phyloP scores from a whole-genome alignment of 306 rosid species.

The Lagenaria siceraria region DNA sequence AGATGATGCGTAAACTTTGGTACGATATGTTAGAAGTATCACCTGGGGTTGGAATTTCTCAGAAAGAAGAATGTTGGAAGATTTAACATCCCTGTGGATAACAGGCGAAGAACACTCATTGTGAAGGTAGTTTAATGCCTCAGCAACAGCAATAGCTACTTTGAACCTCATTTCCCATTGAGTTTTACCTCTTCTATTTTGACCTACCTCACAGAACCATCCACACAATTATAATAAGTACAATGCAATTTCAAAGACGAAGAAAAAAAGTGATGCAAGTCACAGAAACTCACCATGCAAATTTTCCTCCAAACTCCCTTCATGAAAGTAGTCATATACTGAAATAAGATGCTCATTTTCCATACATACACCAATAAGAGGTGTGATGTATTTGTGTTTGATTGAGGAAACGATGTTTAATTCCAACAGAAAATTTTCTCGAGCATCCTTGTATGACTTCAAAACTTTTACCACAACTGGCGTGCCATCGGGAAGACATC shows the following conservation, averaged over 20 bases:
- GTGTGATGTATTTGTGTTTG: constrained; percentile 42
- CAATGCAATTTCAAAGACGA: neutral
- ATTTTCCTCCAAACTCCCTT: constrained; percentile 66
- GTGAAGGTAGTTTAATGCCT: constrained; percentile 69
- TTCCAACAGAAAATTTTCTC: constrained; percentile 54
- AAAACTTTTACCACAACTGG: constrained; percentile 63
- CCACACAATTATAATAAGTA: constrained; percentile 21
- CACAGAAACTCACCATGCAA: constrained; percentile 42
- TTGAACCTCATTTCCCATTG: constrained; percentile 65
- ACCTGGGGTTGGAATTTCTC: constrained; percentile 54
- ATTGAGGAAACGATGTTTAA: constrained; percentile 50
- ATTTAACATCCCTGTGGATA: constrained; percentile 83
- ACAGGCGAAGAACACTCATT: constrained; percentile 48
- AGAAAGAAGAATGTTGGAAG: constrained; percentile 82
- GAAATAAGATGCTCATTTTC: constrained; percentile 48
- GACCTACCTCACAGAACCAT: neutral
- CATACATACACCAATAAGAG: constrained; percentile 54
- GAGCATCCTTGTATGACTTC: constrained; percentile 45
- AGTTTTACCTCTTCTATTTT: constrained; percentile 21
- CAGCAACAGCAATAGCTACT: constrained; percentile 59
- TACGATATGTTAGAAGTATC: neutral
- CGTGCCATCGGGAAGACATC: constrained; percentile 47
- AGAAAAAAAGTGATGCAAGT: neutral
- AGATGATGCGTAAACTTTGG: neutral
- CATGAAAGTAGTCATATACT: constrained; percentile 61